Percentiles rank a stretch among this genome's conserved stretches.
These are phyloP conservation scores for Sideroxylon spinosum DNA, from an alignment of 179 eudicot species.

Conservation along the genomic window DNA sequence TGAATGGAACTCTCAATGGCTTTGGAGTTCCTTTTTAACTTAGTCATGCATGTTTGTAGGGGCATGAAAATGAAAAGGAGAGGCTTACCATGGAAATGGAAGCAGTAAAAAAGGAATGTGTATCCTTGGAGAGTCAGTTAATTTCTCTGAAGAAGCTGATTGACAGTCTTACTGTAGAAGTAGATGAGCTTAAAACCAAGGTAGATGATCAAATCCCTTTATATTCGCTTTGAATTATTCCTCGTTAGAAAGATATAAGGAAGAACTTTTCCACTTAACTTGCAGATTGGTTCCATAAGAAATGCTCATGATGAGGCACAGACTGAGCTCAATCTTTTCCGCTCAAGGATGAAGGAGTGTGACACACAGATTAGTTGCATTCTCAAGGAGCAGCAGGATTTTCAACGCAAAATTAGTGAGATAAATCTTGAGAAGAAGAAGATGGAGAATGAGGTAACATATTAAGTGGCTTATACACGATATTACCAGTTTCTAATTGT, in stretches of 20 bases:
- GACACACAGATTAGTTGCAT: slow-evolving; percentile 72
- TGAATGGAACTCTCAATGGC: not conserved
- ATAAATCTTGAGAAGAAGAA: slow-evolving; percentile 71
- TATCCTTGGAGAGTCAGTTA: slow-evolving; percentile 64
- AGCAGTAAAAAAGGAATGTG: slow-evolving; percentile 60
- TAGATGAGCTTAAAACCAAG: slow-evolving; percentile 57
- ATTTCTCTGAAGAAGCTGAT: slow-evolving; percentile 54
- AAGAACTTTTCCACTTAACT: not conserved
- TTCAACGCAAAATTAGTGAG: slow-evolving; percentile 67
- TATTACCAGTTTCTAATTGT: not conserved
- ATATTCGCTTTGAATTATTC: not conserved
- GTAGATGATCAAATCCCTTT: slow-evolving; percentile 23
- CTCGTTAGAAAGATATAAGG: not conserved
- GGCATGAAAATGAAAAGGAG: slow-evolving; percentile 85
- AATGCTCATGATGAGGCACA: slow-evolving; percentile 50
- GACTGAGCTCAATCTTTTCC: slow-evolving; percentile 69
- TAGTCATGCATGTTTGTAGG: slow-evolving; percentile 36
- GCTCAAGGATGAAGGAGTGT: slow-evolving; percentile 74
- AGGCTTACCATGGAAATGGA: slow-evolving; percentile 91
- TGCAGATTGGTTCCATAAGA: slow-evolving; percentile 66
- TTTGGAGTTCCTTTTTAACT: slow-evolving; percentile 12
- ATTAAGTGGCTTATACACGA: not conserved
- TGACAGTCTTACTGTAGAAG: slow-evolving; percentile 48
- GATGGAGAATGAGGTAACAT: slow-evolving; percentile 87
- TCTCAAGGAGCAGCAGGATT: slow-evolving; percentile 64